Conservation (phyloP, 345 rosid species). For the Erysimum cheiranthoides region DNA sequence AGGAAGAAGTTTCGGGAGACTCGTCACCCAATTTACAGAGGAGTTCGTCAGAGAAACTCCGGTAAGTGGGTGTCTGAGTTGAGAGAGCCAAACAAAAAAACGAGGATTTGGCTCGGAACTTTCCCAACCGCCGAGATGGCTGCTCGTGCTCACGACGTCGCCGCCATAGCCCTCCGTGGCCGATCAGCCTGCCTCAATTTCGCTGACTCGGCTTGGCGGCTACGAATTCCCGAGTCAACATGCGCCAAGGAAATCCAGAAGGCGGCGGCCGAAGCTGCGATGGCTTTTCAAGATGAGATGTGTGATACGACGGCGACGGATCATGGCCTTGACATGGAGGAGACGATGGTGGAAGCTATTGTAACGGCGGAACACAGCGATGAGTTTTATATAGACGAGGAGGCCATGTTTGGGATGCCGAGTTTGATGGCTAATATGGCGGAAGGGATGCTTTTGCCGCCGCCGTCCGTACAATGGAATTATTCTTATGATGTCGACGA, state of each 20-base stretch:
- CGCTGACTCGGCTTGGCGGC: conserved; percentile 82
- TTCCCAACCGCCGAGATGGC: conserved; percentile 77
- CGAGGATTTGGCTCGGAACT: conserved; percentile 90
- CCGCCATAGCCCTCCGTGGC: conserved; percentile 74
- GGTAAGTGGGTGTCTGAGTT: conserved; percentile 93
- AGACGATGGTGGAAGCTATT: too few species aligned
- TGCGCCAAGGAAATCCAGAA: conserved; percentile 69
- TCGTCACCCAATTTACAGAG: conserved; percentile 61
- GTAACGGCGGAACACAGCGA: too few species aligned
- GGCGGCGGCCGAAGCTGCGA: conserved; percentile 38
- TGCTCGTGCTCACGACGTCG: conserved; percentile 94
- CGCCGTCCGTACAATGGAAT: conserved; percentile 14
- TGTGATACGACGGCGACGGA: too few species aligned
- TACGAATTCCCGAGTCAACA: conserved; percentile 62
- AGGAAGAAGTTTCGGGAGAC: conserved; percentile 88
- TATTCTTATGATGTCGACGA: too few species aligned
- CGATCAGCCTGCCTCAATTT: conserved; percentile 77
- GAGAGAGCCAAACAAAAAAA: conserved; percentile 78
- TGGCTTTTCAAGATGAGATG: conserved; percentile 31
- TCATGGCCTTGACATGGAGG: too few species aligned
- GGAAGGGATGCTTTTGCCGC: too few species aligned
- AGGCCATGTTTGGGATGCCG: too few species aligned
- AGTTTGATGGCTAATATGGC: too few species aligned
- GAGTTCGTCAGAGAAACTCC: conserved; percentile 50
- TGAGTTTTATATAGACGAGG: too few species aligned